Evolutionary conservation across 139 green algal species (phyloP), one percentile per base, ranked within the genome.

Genomic region (Zygnema circumcarinatum): DNA sequence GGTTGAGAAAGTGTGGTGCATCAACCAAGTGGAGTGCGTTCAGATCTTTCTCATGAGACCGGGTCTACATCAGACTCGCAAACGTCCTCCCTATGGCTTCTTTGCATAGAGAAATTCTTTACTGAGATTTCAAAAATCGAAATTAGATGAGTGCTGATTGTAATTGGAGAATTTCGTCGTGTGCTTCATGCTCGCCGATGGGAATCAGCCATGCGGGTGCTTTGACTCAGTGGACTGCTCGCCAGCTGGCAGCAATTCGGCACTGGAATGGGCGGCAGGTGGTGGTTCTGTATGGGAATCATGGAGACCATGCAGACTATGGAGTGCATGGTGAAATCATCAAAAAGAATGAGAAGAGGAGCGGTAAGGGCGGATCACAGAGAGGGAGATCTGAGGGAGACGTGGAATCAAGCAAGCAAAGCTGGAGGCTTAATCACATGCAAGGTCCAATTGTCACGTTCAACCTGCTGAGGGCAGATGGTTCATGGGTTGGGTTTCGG

Each of bases 381-480:
- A 3, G 2, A 7, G 68, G 72, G 47, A 35, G 39, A 53, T 33
- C 79, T 7, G 40, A 40, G 38, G n/a, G 33, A 68, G 39, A 76
- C 25, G 2, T 74, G 31, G 38, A 67, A 2, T 33, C 1, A 1
- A 83, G 75, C 32, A 52, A 88, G 40, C n/a, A n/a, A n/a, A n/a
- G 40, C 39, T 7, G 29, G 74, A 33, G 52, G 69, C 36, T 35
- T 39, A 41, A 38, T n/a, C 33, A 87, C 16, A 90, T 91, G 1
- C 94, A 97, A 82, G 96, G 96, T 31, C 95, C 95, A 0, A 90
- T 94, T 2, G 90, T 98, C 0, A 80, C 94, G 0, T 98, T 98
- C 92, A 98, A 96, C 89, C 16, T 98, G 68, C 31, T 94, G 52
- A 76, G 92, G 0, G 31, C 89, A 1, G 94, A 96, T 81, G 94